A percentile compares a stretch with the other conserved stretches of the same genome.
These are phyloP conservation scores for Fusarium sp. DNA, from an alignment of 2,329 filamentous ascomycete genomes.

Conservation along the genomic window DNA sequence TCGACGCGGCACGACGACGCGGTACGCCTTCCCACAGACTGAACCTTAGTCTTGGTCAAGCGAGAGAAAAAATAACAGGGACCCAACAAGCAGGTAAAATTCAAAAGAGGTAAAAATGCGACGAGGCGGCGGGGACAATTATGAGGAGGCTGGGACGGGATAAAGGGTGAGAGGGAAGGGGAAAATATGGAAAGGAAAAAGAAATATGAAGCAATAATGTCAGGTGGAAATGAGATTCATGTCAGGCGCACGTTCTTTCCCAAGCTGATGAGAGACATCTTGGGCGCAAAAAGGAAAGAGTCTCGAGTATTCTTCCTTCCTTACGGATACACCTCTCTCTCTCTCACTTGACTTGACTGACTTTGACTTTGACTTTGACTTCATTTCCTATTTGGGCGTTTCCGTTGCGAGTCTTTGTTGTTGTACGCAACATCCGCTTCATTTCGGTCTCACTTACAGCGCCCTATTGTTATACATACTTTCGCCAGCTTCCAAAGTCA, in stretches of 20 bases:
- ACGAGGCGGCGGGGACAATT: constrained; percentile 31
- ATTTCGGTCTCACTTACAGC: constrained; percentile 4
- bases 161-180: not conserved
- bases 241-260: constrained; percentile 17
- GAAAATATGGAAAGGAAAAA: constrained; percentile 14
- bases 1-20: constrained; percentile 33
- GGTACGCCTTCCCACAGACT: constrained; percentile 23
- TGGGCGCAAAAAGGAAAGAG: constrained; percentile 3
- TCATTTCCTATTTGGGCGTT: constrained; percentile 18
- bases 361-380: not conserved
- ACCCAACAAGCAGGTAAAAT: not conserved
- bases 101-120: constrained; percentile 14
- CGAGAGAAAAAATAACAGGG: constrained; percentile 1
- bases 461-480: not conserved
- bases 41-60: constrained; percentile 9
- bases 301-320: not conserved
- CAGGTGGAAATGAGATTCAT: constrained; percentile 36
- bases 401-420: constrained; percentile 19
- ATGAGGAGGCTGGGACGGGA: constrained; percentile 18
- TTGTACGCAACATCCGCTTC: constrained; percentile 13
- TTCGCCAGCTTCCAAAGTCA: not conserved
- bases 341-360: not conserved
- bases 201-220: constrained; percentile 20
- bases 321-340: not conserved
- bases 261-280: not conserved